Conservation (phyloP, 2,329 filamentous ascomycete genomes). For the Alternaria postmessia region DNA sequence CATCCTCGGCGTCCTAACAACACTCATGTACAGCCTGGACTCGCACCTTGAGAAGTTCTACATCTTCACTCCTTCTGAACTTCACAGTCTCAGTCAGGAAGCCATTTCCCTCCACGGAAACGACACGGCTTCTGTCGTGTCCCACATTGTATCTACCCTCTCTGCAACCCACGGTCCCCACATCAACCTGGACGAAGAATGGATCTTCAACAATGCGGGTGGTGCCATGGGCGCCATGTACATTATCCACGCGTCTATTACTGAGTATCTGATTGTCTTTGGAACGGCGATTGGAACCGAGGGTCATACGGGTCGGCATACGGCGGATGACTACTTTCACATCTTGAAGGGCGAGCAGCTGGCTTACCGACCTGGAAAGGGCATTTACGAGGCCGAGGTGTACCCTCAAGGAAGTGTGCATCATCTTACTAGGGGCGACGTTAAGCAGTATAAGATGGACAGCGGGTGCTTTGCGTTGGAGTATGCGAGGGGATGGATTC, state of each 20-base stretch:
- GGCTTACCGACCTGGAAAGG: constrained; percentile 70
- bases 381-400: constrained; percentile 71
- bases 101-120: constrained; percentile 76
- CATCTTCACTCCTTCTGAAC: constrained; percentile 74
- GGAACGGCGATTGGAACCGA: constrained; percentile 80
- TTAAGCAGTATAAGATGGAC: constrained; percentile 86
- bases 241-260: constrained; percentile 85
- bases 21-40: constrained; percentile 41
- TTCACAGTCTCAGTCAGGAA: constrained; percentile 72
- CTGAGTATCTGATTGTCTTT: constrained; percentile 62
- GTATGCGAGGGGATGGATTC: constrained; percentile 89
- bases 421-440: constrained; percentile 73
- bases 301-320: constrained; percentile 87
- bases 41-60: constrained; percentile 63
- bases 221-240: constrained; percentile 94
- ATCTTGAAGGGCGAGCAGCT: constrained; percentile 81
- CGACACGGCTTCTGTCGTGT: constrained; percentile 73
- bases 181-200: constrained; percentile 78
- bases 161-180: constrained; percentile 52
- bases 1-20: constrained; percentile 33
- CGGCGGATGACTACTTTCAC: constrained; percentile 93
- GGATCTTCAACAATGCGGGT: constrained; percentile 92
- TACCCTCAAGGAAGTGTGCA: constrained; percentile 76
- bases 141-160: constrained; percentile 75
- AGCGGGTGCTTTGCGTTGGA: constrained; percentile 80